A percentile compares a stretch with the other conserved stretches of the same genome.
These are phyloP conservation scores for Rhizodiscina lignyota DNA, from an alignment of 495 filamentous ascomycete genomes.

Conservation along the genomic window DNA sequence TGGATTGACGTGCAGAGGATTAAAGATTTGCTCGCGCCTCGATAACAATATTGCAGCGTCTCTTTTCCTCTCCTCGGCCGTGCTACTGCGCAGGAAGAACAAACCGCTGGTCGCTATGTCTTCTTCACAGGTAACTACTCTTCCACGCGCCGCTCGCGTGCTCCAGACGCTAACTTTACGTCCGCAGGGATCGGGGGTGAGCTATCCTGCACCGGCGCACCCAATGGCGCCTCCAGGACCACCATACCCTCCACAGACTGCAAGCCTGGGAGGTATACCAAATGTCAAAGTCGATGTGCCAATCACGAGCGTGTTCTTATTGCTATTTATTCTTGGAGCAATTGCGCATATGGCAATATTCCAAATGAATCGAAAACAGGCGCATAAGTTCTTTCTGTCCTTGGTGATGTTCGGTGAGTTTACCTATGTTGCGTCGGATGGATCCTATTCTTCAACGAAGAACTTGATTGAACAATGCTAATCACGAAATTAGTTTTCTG, in stretches of 20 bases:
- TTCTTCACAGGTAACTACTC: too few species aligned
- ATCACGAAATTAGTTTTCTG: conserved; percentile 37
- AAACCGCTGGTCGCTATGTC: too few species aligned
- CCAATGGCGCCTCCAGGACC: conserved; percentile 5
- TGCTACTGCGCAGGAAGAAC: too few species aligned
- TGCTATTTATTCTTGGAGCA: conserved; percentile 16
- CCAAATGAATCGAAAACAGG: conserved; percentile 10
- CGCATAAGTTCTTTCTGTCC: conserved; percentile 27
- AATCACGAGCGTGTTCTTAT: conserved; percentile 16
- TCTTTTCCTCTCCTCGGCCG: too few species aligned
- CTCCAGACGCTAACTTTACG: too few species aligned
- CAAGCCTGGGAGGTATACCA: conserved; percentile 15
- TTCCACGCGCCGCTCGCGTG: too few species aligned
- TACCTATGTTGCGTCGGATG: background rate
- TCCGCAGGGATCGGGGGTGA: too few species aligned
- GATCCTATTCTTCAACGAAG: background rate
- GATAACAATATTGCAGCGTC: too few species aligned
- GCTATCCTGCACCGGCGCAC: too few species aligned
- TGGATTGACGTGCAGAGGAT: too few species aligned
- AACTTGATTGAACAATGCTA: conserved; percentile 1
- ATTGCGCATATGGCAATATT: conserved; percentile 15
- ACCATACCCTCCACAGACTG: conserved; percentile 19
- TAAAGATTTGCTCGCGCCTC: too few species aligned
- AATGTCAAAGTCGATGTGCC: conserved; percentile 19
- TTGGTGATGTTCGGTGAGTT: conserved; percentile 43